A percentile compares a stretch with the other conserved stretches of the same genome.
Conservation (phyloP, 306 rosid species). For the Vicia villosa region DNA sequence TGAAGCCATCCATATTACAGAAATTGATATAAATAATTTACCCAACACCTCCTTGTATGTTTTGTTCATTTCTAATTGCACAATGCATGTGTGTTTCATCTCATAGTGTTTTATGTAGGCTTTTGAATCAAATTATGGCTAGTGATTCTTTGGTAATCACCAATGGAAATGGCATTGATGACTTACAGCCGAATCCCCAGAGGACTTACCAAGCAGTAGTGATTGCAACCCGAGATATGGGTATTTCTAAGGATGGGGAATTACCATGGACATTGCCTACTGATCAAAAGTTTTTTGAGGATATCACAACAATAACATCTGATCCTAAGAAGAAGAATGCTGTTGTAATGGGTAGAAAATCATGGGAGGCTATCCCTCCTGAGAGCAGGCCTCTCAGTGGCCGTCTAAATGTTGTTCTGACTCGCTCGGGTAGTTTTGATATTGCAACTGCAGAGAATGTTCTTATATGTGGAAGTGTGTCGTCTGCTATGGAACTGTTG, state of each 20-base stretch:
- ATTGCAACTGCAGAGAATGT: constrained; percentile 95
- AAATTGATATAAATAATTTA: no score
- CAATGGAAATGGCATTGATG: constrained; percentile 61
- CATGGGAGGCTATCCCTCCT: constrained; percentile 85
- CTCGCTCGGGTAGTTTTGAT: constrained; percentile 94
- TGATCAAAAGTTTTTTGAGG: constrained; percentile 76
- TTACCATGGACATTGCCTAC: constrained; percentile 84
- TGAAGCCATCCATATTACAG: no score
- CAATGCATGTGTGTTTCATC: constrained; percentile 28
- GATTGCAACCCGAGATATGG: constrained; percentile 81
- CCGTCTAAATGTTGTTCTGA: constrained; percentile 88
- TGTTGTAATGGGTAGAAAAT: constrained; percentile 86
- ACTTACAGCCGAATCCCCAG: constrained; percentile 53
- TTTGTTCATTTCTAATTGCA: not conserved
- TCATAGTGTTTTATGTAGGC: constrained; percentile 25
- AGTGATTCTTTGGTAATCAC: constrained; percentile 51
- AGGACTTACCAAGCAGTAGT: constrained; percentile 93
- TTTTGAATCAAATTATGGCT: constrained; percentile 60
- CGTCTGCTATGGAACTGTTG: constrained; percentile 86
- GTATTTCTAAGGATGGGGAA: constrained; percentile 87
- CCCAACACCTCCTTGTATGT: not conserved
- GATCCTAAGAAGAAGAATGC: constrained; percentile 90
- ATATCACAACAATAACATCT: constrained; percentile 62
- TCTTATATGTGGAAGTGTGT: constrained; percentile 78
- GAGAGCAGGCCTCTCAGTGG: constrained; percentile 77